Base-by-base conservation (phyloP, 495 filamentous ascomycete species). In the Penicillium paxilli region DNA sequence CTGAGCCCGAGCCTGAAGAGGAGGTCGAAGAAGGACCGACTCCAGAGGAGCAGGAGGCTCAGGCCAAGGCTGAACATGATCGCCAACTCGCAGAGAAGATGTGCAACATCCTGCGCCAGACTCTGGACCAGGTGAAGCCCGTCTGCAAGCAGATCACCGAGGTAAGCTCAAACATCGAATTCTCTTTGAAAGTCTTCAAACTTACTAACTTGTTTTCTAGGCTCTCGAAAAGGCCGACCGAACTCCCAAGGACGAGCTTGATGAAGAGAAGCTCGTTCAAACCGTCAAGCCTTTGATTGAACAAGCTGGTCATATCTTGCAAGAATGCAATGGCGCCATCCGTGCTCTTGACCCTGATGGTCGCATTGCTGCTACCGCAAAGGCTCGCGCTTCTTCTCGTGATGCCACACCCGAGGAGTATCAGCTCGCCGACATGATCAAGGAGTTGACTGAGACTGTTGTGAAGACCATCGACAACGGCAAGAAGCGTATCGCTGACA, bases 341-440 rank as follows among this genome's bases (percentile, higher is more conserved):
- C 90, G 91, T 50, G 92, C 88, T 8, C 85, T 96, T 8, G 92
- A 97, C 58, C 92, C 92, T 3, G 91, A 96, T 60, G 92, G 92
- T 33, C 82, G 82, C 58, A 91, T 96, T 66, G 83, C 88, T 14
- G 83, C 88, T n/a, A 87, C 88, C 35, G 92, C 92, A 32, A 93
- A 95, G 76, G 84, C 88, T 63, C 90, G 88, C 66, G 81, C 90
- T 5, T 83, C 86, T 3, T 80, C 88, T n/a, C 81, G 83, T 38
- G 91, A 97, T 59, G 91, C 92, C 0, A 88, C 88, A 0, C 86
- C 90, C 0, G 91, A 96, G 66, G 91, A 97, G 70, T 88, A 95
- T 52, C 82, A 82, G 19, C 83, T 97, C 12, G 92, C 92, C 4
- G 90, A 96, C 24, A 68, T 84, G 14, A 82, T 97, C 32, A 94